Evolutionary conservation across 352 stramenopile genomes (phyloP).

Genomic region (Globisporangium yorkense): DNA sequence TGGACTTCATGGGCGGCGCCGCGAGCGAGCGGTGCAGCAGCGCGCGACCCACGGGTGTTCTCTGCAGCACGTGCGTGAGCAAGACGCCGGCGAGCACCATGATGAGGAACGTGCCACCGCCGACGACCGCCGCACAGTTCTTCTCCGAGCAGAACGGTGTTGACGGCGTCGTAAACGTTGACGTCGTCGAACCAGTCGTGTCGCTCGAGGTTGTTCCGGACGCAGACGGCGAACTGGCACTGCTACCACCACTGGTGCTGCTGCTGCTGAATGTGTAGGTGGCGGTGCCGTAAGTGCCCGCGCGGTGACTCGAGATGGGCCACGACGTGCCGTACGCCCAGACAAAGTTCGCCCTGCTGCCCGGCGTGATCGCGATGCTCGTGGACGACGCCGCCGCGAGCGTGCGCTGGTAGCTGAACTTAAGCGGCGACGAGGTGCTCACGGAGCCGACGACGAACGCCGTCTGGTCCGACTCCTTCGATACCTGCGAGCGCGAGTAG

Average conservation of each 20-base stretch:
- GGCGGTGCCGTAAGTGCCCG: constrained; percentile 42
- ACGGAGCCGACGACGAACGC: constrained; percentile 32
- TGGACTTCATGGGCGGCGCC: constrained; percentile 31
- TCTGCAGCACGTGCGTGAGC: constrained; percentile 33
- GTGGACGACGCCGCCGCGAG: constrained; percentile 35
- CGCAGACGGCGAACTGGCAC: background rate
- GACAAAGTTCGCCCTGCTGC: constrained; percentile 35
- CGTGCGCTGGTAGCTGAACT: constrained; percentile 69
- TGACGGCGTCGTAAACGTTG: background rate
- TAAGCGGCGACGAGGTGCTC: constrained; percentile 33
- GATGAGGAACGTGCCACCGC: constrained; percentile 35
- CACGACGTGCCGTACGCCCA: constrained; percentile 70
- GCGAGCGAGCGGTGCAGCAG: constrained; percentile 50
- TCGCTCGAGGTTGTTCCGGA: background rate
- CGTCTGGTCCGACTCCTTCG: constrained; percentile 30
- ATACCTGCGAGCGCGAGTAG: constrained; percentile 36
- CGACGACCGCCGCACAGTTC: constrained; percentile 62
- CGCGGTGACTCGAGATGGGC: constrained; percentile 45
- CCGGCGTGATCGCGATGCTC: constrained; percentile 44
- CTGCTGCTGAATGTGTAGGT: constrained; percentile 43
- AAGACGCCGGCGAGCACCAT: constrained; percentile 56
- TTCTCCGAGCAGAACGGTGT: constrained; percentile 41
- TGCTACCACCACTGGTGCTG: constrained; percentile 6
- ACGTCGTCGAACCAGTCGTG: background rate
- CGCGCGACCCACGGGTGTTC: constrained; percentile 25